These are phyloP conservation scores for Rhynchospora pubera DNA, from an alignment of 176 grass and related monocot genomes.

Conservation along the genomic window DNA sequence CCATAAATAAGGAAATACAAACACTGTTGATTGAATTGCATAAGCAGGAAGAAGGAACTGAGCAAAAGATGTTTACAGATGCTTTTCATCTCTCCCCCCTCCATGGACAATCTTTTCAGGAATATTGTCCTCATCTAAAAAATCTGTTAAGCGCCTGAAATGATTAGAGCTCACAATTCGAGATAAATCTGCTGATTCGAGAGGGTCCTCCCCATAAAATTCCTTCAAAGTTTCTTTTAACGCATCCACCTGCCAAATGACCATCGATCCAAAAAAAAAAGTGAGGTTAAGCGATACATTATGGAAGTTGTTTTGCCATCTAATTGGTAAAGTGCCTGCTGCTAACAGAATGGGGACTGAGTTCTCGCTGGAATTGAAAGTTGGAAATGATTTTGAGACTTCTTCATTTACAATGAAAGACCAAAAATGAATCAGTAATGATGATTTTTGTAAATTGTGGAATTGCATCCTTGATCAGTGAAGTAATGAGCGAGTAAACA, in stretches of 20 bases:
- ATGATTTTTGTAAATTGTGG: too few species aligned
- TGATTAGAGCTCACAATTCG: constrained; percentile 49
- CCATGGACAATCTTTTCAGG: constrained; percentile 47
- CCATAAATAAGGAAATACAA: not conserved
- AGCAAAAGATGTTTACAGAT: not conserved
- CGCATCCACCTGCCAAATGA: constrained; percentile 49
- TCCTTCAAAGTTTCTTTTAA: constrained; percentile 47
- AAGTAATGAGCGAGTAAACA: too few species aligned
- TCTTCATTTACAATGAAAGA: too few species aligned
- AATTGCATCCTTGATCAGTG: too few species aligned
- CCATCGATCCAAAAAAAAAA: not conserved
- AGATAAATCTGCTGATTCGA: constrained; percentile 29
- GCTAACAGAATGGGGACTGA: too few species aligned
- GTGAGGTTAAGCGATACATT: not conserved
- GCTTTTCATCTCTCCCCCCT: constrained; percentile 36
- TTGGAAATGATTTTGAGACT: too few species aligned
- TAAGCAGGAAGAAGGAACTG: not conserved
- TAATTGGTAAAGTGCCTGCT: too few species aligned
- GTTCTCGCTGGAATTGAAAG: too few species aligned
- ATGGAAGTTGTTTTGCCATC: too few species aligned
- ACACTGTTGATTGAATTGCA: not conserved
- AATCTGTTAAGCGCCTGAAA: constrained; percentile 37
- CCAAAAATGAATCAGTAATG: too few species aligned
- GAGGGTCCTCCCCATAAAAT: constrained; percentile 32
- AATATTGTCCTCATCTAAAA: constrained; percentile 50